Percentiles rank a stretch among this genome's conserved stretches.
phyloP scores from a whole-genome alignment of 768 basidiomycete species.

The Calocybe indica region DNA sequence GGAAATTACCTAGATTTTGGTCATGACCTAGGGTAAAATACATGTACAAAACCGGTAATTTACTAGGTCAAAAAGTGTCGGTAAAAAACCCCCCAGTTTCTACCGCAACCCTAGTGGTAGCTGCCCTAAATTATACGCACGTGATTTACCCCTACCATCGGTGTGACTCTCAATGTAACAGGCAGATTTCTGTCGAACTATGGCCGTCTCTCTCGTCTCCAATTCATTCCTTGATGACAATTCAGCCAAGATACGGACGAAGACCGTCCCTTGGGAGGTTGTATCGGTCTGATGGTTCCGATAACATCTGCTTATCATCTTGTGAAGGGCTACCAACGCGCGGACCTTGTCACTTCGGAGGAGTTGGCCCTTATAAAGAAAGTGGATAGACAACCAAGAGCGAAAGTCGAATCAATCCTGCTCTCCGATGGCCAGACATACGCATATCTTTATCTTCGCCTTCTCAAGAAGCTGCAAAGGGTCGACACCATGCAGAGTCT shows the following conservation, averaged over 20 bases:
- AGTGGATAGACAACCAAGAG: constrained; percentile 74
- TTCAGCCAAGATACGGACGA: constrained; percentile 82
- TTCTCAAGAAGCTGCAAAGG: constrained; percentile 79
- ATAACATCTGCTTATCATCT: constrained; percentile 3
- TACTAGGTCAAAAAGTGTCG: too few relatives aligned
- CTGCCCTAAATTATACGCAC: too few relatives aligned
- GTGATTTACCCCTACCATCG: too few relatives aligned
- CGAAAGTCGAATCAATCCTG: constrained; percentile 70
- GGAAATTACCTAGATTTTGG: too few relatives aligned
- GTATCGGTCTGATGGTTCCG: constrained; percentile 6
- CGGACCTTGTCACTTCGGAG: constrained; percentile 81
- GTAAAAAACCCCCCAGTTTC: too few relatives aligned
- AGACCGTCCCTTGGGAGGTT: constrained; percentile 97
- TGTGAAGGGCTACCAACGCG: constrained; percentile 87
- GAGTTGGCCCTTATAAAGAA: constrained; percentile 87
- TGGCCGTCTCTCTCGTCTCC: constrained; percentile 75
- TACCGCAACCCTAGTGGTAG: too few relatives aligned
- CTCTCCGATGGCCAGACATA: constrained; percentile 81
- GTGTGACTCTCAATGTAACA: background rate
- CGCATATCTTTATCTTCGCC: constrained; percentile 81
- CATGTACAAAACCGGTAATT: too few relatives aligned
- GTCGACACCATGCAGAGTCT: constrained; percentile 86
- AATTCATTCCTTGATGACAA: constrained; percentile 83
- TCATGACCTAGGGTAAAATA: too few relatives aligned
- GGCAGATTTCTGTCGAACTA: constrained; percentile 19